Percentiles rank a stretch among this genome's conserved stretches.
phyloP scores from a whole-genome alignment of 495 filamentous ascomycete species.

The Sordaria brevicollis region DNA sequence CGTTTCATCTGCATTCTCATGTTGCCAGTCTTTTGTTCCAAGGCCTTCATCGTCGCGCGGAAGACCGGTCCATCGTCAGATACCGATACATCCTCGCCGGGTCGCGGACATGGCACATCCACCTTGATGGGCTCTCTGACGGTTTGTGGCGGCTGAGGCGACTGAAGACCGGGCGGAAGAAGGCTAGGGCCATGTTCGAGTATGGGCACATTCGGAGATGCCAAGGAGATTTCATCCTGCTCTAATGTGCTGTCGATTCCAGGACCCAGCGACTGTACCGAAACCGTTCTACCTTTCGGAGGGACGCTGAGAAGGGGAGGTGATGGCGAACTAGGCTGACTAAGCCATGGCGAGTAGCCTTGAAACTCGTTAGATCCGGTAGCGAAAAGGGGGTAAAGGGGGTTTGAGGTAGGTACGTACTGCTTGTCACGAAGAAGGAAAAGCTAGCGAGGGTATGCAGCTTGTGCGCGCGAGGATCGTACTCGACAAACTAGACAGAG shows the following conservation, averaged over 20 bases:
- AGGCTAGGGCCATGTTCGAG: conserved; percentile 29
- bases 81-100: conserved; percentile 75
- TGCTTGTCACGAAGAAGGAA: conserved; percentile 89
- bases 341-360: conserved; percentile 27
- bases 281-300: conserved; percentile 68
- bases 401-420: conserved; percentile 12
- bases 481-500: conserved; percentile 68
- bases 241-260: conserved; percentile 54
- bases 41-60: conserved; percentile 88
- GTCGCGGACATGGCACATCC: conserved; percentile 76
- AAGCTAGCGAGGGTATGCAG: conserved; percentile 82
- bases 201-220: conserved; percentile 48
- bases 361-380: background rate
- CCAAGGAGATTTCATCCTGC: conserved; percentile 43
- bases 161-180: conserved; percentile 31
- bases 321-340: conserved; percentile 45
- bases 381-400: background rate
- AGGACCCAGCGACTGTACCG: conserved; percentile 70
- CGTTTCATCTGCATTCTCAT: conserved; percentile 93
- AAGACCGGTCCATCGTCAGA: conserved; percentile 93
- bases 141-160: conserved; percentile 22
- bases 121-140: conserved; percentile 58
- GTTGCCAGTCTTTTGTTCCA: conserved; percentile 95
- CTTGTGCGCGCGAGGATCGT: conserved; percentile 85
- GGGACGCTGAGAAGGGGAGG: conserved; percentile 63